These are phyloP conservation scores for Chlamydomonas asymmetrica DNA, from an alignment of 139 green algal species.

Conservation along the genomic window DNA sequence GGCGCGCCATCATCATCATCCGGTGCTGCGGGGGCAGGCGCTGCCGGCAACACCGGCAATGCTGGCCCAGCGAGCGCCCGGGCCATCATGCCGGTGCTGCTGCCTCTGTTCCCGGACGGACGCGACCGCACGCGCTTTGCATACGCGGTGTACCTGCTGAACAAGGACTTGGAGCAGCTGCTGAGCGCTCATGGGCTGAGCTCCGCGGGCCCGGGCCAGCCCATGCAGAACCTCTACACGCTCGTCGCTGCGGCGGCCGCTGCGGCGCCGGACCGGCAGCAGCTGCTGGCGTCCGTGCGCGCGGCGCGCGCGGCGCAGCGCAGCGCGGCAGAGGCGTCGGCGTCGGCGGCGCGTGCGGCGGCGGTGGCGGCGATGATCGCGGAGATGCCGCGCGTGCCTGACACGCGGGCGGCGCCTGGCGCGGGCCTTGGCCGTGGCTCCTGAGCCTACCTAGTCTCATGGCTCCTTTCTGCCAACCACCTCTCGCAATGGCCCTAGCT, in stretches of 20 bases:
- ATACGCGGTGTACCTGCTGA: constrained; percentile 72
- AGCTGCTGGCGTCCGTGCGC: too few relatives aligned
- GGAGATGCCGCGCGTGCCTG: too few relatives aligned
- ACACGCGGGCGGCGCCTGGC: too few relatives aligned
- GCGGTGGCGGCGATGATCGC: too few relatives aligned
- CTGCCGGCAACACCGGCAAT: constrained; percentile 13
- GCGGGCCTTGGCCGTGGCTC: too few relatives aligned
- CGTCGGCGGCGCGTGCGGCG: too few relatives aligned
- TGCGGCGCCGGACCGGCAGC: constrained; percentile 29
- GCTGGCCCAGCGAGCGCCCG: not conserved
- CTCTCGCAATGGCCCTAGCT: too few relatives aligned
- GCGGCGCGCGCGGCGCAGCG: too few relatives aligned
- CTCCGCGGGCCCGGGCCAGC: constrained; percentile 52
- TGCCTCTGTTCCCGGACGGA: constrained; percentile 64
- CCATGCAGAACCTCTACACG: constrained; percentile 66
- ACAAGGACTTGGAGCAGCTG: constrained; percentile 77
- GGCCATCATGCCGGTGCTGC: constrained; percentile 14
- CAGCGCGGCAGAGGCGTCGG: too few relatives aligned
- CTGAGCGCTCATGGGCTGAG: constrained; percentile 66
- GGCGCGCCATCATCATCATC: too few relatives aligned
- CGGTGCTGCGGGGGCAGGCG: not conserved
- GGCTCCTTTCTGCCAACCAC: too few relatives aligned
- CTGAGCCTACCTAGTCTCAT: too few relatives aligned
- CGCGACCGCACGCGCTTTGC: constrained; percentile 69
- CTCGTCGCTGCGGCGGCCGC: constrained; percentile 52